A percentile compares a stretch with the other conserved stretches of the same genome.
phyloP scores from a whole-genome alignment of 2,329 filamentous ascomycete species.

The Chalaropsis thielavioides region DNA sequence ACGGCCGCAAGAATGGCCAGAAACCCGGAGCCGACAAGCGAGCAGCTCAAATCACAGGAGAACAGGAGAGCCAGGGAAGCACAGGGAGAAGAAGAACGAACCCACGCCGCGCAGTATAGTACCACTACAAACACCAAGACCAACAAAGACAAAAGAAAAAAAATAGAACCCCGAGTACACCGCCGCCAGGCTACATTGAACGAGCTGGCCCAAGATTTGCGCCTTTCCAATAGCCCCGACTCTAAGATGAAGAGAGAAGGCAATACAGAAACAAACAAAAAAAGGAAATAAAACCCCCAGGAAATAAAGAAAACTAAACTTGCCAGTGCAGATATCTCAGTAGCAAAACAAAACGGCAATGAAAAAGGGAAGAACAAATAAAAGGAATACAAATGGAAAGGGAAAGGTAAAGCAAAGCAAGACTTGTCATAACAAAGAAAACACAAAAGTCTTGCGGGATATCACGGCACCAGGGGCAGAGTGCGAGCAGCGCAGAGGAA shows the following conservation, averaged over 20 bases:
- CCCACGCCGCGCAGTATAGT: background rate
- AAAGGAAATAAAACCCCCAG: background rate
- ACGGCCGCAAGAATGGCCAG: background rate
- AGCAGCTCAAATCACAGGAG: too few relatives aligned
- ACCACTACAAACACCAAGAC: background rate
- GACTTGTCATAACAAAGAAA: background rate
- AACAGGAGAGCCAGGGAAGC: background rate
- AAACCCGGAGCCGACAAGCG: too few relatives aligned
- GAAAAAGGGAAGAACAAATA: background rate
- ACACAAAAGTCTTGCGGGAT: background rate
- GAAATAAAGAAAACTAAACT: background rate
- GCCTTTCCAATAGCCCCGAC: background rate
- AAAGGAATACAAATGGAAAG: background rate
- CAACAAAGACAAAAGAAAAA: background rate
- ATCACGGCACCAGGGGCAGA: background rate
- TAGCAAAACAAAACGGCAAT: background rate
- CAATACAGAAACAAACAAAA: background rate
- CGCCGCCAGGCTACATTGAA: background rate
- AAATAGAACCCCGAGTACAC: background rate
- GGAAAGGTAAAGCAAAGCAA: background rate
- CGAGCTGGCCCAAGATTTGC: background rate
- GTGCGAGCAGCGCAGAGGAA: background rate
- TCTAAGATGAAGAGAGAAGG: background rate
- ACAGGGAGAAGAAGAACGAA: background rate
- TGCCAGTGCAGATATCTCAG: slow-evolving; percentile 8